Conservation (phyloP, 768 basidiomycete species). For the Antrodiella citrinella region DNA sequence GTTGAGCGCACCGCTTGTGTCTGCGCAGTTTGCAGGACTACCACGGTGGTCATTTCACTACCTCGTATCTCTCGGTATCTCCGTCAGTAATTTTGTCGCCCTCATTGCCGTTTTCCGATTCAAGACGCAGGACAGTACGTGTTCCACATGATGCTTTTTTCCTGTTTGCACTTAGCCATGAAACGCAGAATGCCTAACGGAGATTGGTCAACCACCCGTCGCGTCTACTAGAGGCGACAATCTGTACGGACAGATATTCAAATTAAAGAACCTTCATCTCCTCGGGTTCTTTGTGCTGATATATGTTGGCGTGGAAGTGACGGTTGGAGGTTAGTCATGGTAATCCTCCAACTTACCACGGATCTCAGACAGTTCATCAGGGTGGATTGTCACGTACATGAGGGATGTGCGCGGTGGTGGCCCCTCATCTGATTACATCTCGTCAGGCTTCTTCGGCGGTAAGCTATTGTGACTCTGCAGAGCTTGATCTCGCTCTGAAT, state of each 20-base stretch:
- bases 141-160: constrained; percentile 2
- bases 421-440: constrained; percentile 38
- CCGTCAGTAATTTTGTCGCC: constrained; percentile 43
- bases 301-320: constrained; percentile 34
- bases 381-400: constrained; percentile 49
- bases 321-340: constrained; percentile 26
- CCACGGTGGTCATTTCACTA: constrained; percentile 74
- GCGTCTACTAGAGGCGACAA: constrained; percentile 24
- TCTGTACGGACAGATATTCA: constrained; percentile 39
- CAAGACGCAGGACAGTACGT: constrained; percentile 58
- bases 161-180: background rate
- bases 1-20: constrained; percentile 59
- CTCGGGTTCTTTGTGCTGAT: constrained; percentile 34
- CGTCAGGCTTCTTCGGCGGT: constrained; percentile 40
- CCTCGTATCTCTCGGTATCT: constrained; percentile 60
- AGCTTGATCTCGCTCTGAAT: background rate
- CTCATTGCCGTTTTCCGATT: constrained; percentile 57
- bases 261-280: constrained; percentile 29
- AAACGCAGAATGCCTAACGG: constrained; percentile 39
- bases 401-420: constrained; percentile 38
- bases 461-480: background rate
- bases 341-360: background rate
- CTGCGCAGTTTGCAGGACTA: constrained; percentile 72
- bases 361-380: constrained; percentile 16
- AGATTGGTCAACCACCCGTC: constrained; percentile 41